Conservation (phyloP, 2,329 filamentous ascomycete species). For the Diaporthe ilicicola region DNA sequence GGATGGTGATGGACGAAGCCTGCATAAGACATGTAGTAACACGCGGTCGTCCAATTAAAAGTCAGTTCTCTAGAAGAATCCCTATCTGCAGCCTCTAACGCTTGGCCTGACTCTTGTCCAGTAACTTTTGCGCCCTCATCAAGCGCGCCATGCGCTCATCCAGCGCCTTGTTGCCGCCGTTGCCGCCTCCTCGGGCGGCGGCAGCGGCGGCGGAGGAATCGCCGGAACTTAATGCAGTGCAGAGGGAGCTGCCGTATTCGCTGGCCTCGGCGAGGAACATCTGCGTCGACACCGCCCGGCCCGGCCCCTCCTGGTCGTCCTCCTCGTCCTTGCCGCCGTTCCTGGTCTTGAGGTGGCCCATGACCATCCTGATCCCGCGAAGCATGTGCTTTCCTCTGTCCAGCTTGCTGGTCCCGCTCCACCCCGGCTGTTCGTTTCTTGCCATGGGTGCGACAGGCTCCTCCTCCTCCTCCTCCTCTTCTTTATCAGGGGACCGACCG, state of each 20-base stretch:
- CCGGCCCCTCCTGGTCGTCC: not conserved
- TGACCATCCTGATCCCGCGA: slow-evolving; percentile 4
- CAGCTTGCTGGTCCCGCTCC: not conserved
- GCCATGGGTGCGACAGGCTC: not conserved
- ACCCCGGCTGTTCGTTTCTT: not conserved
- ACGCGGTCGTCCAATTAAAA: no score
- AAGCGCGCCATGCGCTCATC: slow-evolving; percentile 38
- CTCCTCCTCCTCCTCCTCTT: no score
- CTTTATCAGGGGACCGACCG: slow-evolving; percentile 17
- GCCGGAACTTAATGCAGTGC: not conserved
- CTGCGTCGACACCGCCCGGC: slow-evolving; percentile 26
- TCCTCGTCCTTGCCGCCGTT: not conserved
- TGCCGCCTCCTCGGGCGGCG: not conserved
- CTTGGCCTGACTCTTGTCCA: slow-evolving; percentile 30
- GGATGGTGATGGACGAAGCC: not conserved
- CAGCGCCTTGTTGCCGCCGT: slow-evolving; percentile 29
- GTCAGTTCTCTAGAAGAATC: not conserved
- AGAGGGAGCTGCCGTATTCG: slow-evolving; percentile 26
- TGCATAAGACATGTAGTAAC: not conserved
- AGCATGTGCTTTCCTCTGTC: slow-evolving; percentile 1
- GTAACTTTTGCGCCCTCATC: slow-evolving; percentile 37
- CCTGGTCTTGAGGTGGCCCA: not conserved
- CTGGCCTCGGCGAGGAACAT: slow-evolving; percentile 33
- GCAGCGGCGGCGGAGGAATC: slow-evolving; percentile 14
- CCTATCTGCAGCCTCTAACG: not conserved